Evolutionary conservation across 768 basidiomycete species (phyloP).

Genomic region (Boletales sp.): DNA sequence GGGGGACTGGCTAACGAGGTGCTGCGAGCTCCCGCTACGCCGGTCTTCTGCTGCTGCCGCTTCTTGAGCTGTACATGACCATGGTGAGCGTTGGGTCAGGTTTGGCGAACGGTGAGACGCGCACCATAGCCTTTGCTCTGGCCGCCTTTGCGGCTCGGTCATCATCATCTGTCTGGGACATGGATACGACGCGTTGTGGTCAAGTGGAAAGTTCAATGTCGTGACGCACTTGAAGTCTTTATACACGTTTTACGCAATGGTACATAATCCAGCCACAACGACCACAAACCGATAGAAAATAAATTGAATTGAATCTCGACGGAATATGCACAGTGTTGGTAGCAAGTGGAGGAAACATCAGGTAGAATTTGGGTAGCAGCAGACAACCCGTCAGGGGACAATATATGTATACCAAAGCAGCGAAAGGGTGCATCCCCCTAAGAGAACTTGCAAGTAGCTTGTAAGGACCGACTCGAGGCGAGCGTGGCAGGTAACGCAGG

Average conservation of each 20-base stretch:
- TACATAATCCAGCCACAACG: neutral
- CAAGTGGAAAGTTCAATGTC: neutral
- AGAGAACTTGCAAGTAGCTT: conserved; percentile 35
- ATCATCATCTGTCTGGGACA: conserved; percentile 57
- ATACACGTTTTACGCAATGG: conserved; percentile 1
- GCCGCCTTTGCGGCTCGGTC: conserved; percentile 82
- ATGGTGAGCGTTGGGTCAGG: conserved; percentile 2
- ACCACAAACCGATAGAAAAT: conserved; percentile 4
- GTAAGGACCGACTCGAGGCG: conserved; percentile 66
- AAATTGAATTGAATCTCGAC: conserved; percentile 33
- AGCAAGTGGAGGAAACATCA: conserved; percentile 33
- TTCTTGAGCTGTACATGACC: conserved; percentile 63
- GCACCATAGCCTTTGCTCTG: conserved; percentile 78
- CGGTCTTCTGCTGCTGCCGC: conserved; percentile 67
- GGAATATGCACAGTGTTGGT: conserved; percentile 46
- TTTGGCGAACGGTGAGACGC: conserved; percentile 12
- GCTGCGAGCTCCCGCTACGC: conserved; percentile 33
- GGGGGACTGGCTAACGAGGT: conserved; percentile 40
- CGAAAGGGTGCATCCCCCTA: conserved; percentile 26
- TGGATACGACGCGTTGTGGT: conserved; percentile 11
- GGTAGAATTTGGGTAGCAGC: conserved; percentile 32
- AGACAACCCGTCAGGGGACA: conserved; percentile 31
- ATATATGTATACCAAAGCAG: conserved; percentile 37
- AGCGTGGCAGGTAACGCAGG: conserved; percentile 43
- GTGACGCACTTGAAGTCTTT: neutral